Evolutionary conservation across 2,329 filamentous ascomycete species (phyloP).

Genomic region (Pseudocercospora ulei): DNA sequence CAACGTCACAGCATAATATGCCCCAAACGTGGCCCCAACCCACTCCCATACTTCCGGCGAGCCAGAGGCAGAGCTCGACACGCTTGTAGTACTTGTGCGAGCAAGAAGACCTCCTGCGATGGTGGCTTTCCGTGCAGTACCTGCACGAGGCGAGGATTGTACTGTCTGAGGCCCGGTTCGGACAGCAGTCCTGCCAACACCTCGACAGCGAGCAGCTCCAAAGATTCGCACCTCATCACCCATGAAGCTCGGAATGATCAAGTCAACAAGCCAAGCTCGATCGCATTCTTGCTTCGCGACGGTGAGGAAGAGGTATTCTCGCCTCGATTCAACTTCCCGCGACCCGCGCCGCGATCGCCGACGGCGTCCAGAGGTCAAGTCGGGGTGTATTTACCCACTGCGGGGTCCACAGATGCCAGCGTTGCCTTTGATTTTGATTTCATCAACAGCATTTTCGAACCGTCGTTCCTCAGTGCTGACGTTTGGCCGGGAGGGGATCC

Average conservation of each 20-base stretch:
- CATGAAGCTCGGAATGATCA: constrained; percentile 1
- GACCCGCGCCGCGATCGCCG: not conserved
- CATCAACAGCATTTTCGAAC: constrained; percentile 6
- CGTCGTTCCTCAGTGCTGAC: constrained; percentile 8
- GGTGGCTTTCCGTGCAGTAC: constrained; percentile 9
- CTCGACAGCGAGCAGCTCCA: constrained; percentile 1
- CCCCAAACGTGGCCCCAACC: constrained; percentile 4
- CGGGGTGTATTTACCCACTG: not conserved
- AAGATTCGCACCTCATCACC: not conserved
- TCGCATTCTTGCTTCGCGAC: constrained; percentile 10
- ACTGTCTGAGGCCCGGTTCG: not conserved
- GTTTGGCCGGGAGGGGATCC: constrained; percentile 5
- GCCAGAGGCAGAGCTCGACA: constrained; percentile 8
- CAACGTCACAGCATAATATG: constrained; percentile 6
- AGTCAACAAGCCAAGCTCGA: constrained; percentile 3
- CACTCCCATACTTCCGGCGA: constrained; percentile 1
- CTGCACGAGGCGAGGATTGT: constrained; percentile 5
- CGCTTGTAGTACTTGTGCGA: constrained; percentile 9
- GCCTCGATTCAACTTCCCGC: constrained; percentile 13
- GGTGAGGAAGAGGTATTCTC: constrained; percentile 13
- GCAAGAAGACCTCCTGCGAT: constrained; percentile 13
- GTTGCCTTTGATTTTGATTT: constrained; percentile 11
- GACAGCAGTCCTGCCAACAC: not conserved
- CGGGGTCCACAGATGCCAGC: not conserved
- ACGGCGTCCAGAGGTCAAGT: not conserved